Conservation (phyloP, 1,139 yeast genomes). For the Nematodospora anomalae region DNA sequence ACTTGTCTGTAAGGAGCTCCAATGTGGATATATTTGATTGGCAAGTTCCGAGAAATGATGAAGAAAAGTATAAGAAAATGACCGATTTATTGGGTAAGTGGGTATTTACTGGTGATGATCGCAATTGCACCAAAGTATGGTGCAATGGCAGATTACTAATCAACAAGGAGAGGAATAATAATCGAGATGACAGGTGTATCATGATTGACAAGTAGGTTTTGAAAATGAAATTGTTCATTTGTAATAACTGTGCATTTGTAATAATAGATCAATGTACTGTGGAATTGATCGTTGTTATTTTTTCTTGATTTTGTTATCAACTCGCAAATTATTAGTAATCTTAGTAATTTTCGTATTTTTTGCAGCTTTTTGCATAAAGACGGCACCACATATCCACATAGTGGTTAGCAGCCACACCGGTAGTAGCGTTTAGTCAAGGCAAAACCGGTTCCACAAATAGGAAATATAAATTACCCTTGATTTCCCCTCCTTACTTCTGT, state of each 20-base stretch:
- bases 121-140: conserved; percentile 81
- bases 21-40: conserved; percentile 75
- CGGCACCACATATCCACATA: too few relatives aligned
- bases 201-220: conserved; percentile 1
- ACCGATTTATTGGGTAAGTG: conserved; percentile 73
- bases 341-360: too few relatives aligned
- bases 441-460: too few relatives aligned
- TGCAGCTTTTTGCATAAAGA: background rate
- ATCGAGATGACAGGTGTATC: conserved; percentile 10
- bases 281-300: too few relatives aligned
- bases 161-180: conserved; percentile 28
- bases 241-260: too few relatives aligned
- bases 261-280: too few relatives aligned
- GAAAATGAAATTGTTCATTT: background rate
- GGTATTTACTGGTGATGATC: conserved; percentile 94
- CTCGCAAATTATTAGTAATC: background rate
- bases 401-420: too few relatives aligned
- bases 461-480: too few relatives aligned
- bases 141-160: conserved; percentile 70
- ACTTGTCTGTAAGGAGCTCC: conserved; percentile 51
- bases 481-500: too few relatives aligned
- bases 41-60: conserved; percentile 41
- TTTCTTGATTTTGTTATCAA: too few relatives aligned
- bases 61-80: conserved; percentile 37
- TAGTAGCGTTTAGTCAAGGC: too few relatives aligned